A percentile compares a stretch with the other conserved stretches of the same genome.
Evolutionary conservation across 225 moss, liverwort and hornwort species (phyloP).

Genomic region (Physcomitrellopsis africana): DNA sequence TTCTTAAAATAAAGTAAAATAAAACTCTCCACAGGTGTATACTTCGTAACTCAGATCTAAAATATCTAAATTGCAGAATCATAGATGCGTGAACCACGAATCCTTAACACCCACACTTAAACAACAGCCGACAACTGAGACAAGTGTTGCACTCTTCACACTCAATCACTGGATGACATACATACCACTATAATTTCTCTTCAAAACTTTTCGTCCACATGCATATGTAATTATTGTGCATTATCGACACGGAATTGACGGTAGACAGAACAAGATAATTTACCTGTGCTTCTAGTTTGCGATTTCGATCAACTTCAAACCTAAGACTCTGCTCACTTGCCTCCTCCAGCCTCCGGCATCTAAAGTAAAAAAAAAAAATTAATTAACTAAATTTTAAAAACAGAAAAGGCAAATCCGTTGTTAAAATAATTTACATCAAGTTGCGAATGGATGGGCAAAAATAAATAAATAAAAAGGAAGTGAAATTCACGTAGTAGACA

Average conservation of each 20-base stretch:
- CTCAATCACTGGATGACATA: too few relatives aligned
- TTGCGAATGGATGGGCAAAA: background rate
- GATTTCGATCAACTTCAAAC: constrained; percentile 51
- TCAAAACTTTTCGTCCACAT: too few relatives aligned
- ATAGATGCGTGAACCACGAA: too few relatives aligned
- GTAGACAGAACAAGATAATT: background rate
- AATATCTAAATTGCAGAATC: too few relatives aligned
- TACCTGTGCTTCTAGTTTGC: constrained; percentile 50
- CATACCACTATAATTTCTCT: too few relatives aligned
- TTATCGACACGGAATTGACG: background rate
- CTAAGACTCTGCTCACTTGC: constrained; percentile 47
- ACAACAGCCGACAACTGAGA: too few relatives aligned
- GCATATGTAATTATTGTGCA: background rate
- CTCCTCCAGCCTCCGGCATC: constrained; percentile 51
- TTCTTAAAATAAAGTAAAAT: too few relatives aligned
- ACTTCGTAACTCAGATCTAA: too few relatives aligned
- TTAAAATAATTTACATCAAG: background rate
- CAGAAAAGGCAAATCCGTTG: background rate
- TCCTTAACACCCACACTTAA: too few relatives aligned
- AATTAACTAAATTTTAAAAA: background rate
- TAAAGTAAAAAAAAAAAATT: background rate
- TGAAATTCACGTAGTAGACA: too few relatives aligned
- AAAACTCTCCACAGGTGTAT: too few relatives aligned
- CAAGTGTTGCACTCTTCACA: too few relatives aligned
- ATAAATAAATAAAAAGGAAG: background rate